Base-by-base conservation (phyloP, 192 early-diverging fungal genomes). In the Coemansia furcata region DNA sequence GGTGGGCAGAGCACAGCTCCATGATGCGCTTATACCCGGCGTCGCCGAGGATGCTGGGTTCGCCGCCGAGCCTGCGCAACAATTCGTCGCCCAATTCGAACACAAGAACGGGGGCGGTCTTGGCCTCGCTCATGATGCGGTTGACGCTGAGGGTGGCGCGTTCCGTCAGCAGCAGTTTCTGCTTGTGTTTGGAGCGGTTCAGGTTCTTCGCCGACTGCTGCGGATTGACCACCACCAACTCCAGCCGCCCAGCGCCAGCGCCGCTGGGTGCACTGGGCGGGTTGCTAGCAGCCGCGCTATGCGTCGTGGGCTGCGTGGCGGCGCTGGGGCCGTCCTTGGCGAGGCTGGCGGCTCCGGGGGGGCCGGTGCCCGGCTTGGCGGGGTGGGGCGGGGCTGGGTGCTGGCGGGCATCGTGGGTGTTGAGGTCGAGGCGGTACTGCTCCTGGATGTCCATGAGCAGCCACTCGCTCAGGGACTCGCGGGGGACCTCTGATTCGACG, bases 401-500 rank as follows among this genome's bases (percentile, higher is more conserved):
- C 65, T 40, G 39, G 72, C 71, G 1, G 40, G 36, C 65, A 12
- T 84, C 76, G 12, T 87, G 84, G 12, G 81, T 66, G 32, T 76
- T 67, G 54, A 85, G 38, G 66, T 93, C 91, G n/a, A 86, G 55
- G 39, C 83, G 73, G 19, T 67, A 66, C 72, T 91, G 91, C 71
- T 92, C 91, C 39, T 65, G 68, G 60, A 91, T 93, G 62, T 89
- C 91, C 3, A 86, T 65, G 37, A 77, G 82, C 39, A 93, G 66
- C 77, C 86, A 82, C 15, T 85, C 79, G 67, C 84, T 79, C 26
- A 93, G 65, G 15, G 82, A 77, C 9, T 83, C 80, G 8, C 87
- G 77, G 8, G 83, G 69, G 0, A 93, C 86, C 65, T 93, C 91
- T 26, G 85, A 84, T 73, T 93, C 91, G 1, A 88, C 87, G 42